These are phyloP conservation scores for Curvularia spicifera DNA, from an alignment of 2,329 filamentous ascomycete genomes.

Conservation along the genomic window DNA sequence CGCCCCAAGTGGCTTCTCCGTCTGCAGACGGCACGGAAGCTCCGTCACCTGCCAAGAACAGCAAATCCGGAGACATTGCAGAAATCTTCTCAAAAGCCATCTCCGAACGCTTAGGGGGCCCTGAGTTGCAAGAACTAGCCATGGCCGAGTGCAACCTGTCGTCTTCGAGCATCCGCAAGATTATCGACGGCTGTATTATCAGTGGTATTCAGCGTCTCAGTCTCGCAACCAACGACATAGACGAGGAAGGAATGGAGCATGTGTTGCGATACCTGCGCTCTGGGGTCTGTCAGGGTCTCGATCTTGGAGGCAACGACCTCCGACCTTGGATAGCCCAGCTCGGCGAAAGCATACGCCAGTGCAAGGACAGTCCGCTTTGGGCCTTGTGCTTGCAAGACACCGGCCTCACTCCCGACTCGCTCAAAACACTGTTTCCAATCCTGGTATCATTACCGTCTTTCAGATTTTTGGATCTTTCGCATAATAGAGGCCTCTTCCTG, in stretches of 20 bases:
- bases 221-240: constrained; percentile 81
- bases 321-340: constrained; percentile 54
- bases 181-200: constrained; percentile 82
- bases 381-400: constrained; percentile 87
- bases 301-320: constrained; percentile 84
- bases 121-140: constrained; percentile 80
- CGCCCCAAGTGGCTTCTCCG: constrained; percentile 24
- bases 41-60: constrained; percentile 15
- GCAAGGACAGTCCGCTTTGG: constrained; percentile 65
- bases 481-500: constrained; percentile 82
- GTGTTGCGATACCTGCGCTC: constrained; percentile 77
- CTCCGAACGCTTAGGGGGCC: constrained; percentile 75
- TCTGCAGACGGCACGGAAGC: constrained; percentile 19
- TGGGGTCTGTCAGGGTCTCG: constrained; percentile 83
- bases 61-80: constrained; percentile 60
- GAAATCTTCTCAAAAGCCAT: constrained; percentile 76
- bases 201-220: constrained; percentile 81
- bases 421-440: constrained; percentile 77
- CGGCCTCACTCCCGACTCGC: constrained; percentile 73
- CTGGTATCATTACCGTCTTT: constrained; percentile 74
- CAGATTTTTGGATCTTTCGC: constrained; percentile 89
- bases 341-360: constrained; percentile 61
- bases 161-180: constrained; percentile 71
- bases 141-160: constrained; percentile 79
- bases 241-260: constrained; percentile 74